Percentiles rank a stretch among this genome's conserved stretches.
These are phyloP conservation scores for Suillus bovinus DNA, from an alignment of 768 basidiomycete species.

Conservation along the genomic window DNA sequence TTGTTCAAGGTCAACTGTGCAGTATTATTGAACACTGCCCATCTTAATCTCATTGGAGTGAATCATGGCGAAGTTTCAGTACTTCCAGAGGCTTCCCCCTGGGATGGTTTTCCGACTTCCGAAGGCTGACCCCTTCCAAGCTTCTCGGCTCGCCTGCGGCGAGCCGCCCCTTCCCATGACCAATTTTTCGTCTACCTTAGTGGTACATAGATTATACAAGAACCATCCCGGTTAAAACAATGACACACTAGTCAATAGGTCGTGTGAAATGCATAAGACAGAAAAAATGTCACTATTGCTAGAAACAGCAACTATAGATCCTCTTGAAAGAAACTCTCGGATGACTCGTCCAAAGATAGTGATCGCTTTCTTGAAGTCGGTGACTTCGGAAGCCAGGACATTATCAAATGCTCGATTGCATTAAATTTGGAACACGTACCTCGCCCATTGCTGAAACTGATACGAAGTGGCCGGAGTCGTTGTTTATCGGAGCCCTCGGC, in stretches of 20 bases:
- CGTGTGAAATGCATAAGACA: background rate
- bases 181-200: conserved; percentile 9
- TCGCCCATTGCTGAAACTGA: conserved; percentile 56
- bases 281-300: background rate
- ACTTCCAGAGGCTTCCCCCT: background rate
- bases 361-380: conserved; percentile 46
- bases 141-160: background rate
- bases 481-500: conserved; percentile 25
- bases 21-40: too few relatives aligned
- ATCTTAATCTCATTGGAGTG: too few relatives aligned
- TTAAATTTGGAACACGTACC: conserved; percentile 33
- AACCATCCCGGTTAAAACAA: too few relatives aligned
- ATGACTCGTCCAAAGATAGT: conserved; percentile 46
- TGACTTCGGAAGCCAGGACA: conserved; percentile 16
- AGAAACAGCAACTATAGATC: background rate
- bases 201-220: too few relatives aligned
- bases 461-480: conserved; percentile 50
- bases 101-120: background rate
- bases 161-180: background rate
- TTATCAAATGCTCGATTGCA: background rate
- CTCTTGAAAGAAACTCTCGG: conserved; percentile 41
- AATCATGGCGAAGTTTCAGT: background rate
- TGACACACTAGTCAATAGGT: background rate
- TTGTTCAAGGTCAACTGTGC: too few relatives aligned
- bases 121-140: background rate